phyloP scores from a whole-genome alignment of 1,284 basidiomycete species.

The Cutaneotrichosporon arboriforme region DNA sequence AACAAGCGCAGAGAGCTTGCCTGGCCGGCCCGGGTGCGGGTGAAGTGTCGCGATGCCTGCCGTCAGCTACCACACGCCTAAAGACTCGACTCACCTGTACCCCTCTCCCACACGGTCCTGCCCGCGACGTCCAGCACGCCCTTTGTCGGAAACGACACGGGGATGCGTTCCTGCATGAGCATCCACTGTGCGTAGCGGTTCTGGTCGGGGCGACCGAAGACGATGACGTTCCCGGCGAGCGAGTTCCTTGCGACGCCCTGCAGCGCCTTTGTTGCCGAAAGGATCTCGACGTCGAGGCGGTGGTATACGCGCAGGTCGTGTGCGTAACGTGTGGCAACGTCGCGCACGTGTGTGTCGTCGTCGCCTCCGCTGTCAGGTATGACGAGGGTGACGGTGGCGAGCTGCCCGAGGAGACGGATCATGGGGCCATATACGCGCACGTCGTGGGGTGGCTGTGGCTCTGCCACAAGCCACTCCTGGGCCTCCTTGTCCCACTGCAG shows the following conservation, averaged over 20 bases:
- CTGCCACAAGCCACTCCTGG: neutral
- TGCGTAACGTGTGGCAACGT: constrained; percentile 60
- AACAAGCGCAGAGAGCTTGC: constrained; percentile 55
- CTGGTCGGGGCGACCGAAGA: constrained; percentile 44
- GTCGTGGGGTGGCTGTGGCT: neutral
- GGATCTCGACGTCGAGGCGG: constrained; percentile 60
- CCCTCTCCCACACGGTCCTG: constrained; percentile 30
- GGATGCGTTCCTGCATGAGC: constrained; percentile 21
- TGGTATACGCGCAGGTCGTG: constrained; percentile 66
- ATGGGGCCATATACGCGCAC: constrained; percentile 56
- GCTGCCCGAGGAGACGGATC: constrained; percentile 58
- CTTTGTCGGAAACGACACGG: constrained; percentile 40
- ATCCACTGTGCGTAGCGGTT: constrained; percentile 30
- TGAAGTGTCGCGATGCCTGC: constrained; percentile 63
- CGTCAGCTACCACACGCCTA: constrained; percentile 1
- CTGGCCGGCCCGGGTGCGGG: constrained; percentile 55
- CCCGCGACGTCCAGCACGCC: constrained; percentile 30
- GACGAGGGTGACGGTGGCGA: constrained; percentile 56
- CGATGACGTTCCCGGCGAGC: constrained; percentile 56
- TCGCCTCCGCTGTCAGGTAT: constrained; percentile 25
- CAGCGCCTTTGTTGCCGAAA: constrained; percentile 52
- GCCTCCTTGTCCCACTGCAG: too few species aligned
- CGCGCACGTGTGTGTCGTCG: constrained; percentile 31
- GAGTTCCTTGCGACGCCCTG: constrained; percentile 17
- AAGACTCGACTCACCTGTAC: constrained; percentile 30